These are phyloP conservation scores for Boletus reticuloceps DNA, from an alignment of 768 basidiomycete genomes.

Conservation along the genomic window DNA sequence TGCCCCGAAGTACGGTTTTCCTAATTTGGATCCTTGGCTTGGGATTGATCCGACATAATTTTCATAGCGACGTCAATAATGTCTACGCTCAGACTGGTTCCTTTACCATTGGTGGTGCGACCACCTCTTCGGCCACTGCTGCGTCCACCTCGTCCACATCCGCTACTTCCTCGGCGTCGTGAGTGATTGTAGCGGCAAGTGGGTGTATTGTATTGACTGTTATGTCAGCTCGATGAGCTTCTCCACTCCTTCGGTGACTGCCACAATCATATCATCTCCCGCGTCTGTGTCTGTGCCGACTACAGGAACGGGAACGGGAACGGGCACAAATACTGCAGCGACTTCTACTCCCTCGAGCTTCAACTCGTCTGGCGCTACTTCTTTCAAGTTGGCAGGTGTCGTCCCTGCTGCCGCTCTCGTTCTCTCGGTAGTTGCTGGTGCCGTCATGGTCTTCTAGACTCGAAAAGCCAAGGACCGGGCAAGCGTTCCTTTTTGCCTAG, in stretches of 20 bases:
- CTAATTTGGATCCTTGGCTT: not conserved
- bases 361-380: slow-evolving; percentile 25
- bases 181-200: not conserved
- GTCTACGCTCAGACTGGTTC: slow-evolving; percentile 38
- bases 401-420: slow-evolving; percentile 36
- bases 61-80: slow-evolving; percentile 41
- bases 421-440: slow-evolving; percentile 50
- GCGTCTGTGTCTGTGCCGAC: not conserved
- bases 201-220: not conserved
- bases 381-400: slow-evolving; percentile 32
- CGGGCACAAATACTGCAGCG: slow-evolving; percentile 9
- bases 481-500: not conserved
- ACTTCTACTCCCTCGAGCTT: slow-evolving; percentile 22
- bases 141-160: slow-evolving; percentile 12
- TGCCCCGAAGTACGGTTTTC: slow-evolving; percentile 34
- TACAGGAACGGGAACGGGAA: not conserved
- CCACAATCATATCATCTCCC: slow-evolving; percentile 8
- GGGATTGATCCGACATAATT: not conserved
- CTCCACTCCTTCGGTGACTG: slow-evolving; percentile 5
- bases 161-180: not conserved
- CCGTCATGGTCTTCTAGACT: slow-evolving; percentile 43
- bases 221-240: not conserved
- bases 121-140: slow-evolving; percentile 2
- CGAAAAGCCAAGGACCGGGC: not conserved
- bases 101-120: slow-evolving; percentile 41